phyloP scores from a whole-genome alignment of 1,284 basidiomycete species.

The Irpex rosettiformis region DNA sequence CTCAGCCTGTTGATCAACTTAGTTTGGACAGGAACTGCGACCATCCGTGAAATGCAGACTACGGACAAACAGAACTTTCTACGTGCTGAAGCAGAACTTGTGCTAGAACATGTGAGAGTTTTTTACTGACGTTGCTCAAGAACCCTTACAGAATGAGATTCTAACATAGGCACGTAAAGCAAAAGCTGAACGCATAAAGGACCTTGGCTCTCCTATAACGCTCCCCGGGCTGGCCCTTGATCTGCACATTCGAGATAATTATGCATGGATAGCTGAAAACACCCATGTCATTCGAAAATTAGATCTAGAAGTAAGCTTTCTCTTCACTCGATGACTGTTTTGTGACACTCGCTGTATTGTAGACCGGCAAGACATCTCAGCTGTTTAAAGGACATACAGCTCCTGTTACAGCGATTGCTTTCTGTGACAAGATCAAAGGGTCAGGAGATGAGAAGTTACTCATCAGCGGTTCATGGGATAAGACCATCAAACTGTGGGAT shows the following conservation, averaged over 20 bases:
- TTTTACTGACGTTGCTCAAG: constrained; percentile 2
- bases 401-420: constrained; percentile 79
- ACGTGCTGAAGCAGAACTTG: constrained; percentile 73
- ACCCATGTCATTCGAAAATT: constrained; percentile 71
- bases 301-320: constrained; percentile 62
- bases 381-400: constrained; percentile 81
- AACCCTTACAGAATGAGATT: background rate
- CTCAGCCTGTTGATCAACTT: background rate
- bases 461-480: constrained; percentile 90
- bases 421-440: constrained; percentile 42
- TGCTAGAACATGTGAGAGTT: constrained; percentile 54
- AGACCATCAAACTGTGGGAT: constrained; percentile 86
- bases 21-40: background rate
- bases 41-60: constrained; percentile 17
- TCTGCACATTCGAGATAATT: constrained; percentile 57
- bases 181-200: constrained; percentile 71
- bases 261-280: constrained; percentile 86
- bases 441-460: constrained; percentile 47
- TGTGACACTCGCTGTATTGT: constrained; percentile 3
- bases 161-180: constrained; percentile 54
- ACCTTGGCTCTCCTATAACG: constrained; percentile 74
- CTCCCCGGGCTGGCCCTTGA: constrained; percentile 74
- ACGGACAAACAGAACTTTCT: constrained; percentile 44
- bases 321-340: background rate
- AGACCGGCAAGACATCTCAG: constrained; percentile 79